Evolutionary conservation across 208 protist genomes (phyloP).

Genomic region (Leishmania mexicana): DNA sequence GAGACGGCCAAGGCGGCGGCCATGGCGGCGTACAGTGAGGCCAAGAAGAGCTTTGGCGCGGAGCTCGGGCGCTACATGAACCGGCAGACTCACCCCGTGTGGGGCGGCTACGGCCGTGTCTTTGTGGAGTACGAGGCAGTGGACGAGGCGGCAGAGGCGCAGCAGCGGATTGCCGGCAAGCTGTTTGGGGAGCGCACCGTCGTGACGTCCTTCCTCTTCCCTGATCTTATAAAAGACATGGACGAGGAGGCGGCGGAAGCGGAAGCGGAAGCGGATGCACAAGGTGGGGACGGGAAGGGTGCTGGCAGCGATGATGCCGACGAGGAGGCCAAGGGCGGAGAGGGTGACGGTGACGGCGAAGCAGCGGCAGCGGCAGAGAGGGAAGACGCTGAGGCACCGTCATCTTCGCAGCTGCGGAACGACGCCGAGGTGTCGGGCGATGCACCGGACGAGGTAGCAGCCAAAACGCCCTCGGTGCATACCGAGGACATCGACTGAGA

Average conservation of each 20-base stretch:
- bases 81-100: constrained; percentile 78
- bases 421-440: background rate
- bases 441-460: constrained; percentile 1
- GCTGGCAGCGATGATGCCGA: constrained; percentile 1
- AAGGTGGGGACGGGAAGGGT: constrained; percentile 24
- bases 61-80: constrained; percentile 62
- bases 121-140: constrained; percentile 90
- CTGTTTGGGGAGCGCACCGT: constrained; percentile 88
- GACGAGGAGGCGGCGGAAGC: constrained; percentile 25
- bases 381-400: background rate
- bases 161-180: constrained; percentile 81
- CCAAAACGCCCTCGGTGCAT: background rate
- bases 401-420: background rate
- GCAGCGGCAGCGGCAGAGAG: background rate
- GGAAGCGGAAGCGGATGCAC: background rate
- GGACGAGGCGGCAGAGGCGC: constrained; percentile 82
- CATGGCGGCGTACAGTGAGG: constrained; percentile 42
- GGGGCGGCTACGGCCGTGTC: constrained; percentile 79
- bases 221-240: constrained; percentile 70
- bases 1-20: constrained; percentile 35
- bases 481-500: constrained; percentile 26
- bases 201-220: constrained; percentile 89
- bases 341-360: background rate
- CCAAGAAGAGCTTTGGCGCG: constrained; percentile 50
- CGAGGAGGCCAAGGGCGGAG: background rate